Evolutionary conservation across 495 filamentous ascomycete species (phyloP), one percentile per base, ranked within the genome.

Genomic region (Bathelium albidoporum): DNA sequence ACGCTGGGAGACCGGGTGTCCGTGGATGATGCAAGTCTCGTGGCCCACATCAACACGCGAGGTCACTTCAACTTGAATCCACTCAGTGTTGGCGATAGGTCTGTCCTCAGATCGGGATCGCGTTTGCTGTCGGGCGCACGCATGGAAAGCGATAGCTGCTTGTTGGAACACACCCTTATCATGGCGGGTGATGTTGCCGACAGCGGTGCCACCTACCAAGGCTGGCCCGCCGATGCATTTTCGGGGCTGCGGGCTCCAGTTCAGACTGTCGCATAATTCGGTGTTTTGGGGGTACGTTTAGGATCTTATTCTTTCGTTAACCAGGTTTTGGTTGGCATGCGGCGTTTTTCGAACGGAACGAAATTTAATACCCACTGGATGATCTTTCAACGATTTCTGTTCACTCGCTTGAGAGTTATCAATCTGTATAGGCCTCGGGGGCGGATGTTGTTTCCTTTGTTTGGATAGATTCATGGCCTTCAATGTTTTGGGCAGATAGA

Each of bases 81-180:
- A 31, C 60, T 80, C 55, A 58, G 32, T 0, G 76, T 81, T 9
- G 78, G 79, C 0, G 73, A 76, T 43, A 66, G 78, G 10, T 74
- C 73, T 65, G 77, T 80, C 32, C 49, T 81, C 59, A 70, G 78
- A 20, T 73, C 70, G 53, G 77, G 76, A 28, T 75, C 73, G 22
- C 68, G 78, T 31, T 62, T 80, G 63, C 67, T 80, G 64, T 72
- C 69, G 18, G 77, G 77, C 28, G 77, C 75, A 53, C 71, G 65
- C 31, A 79, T 79, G 79, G 72, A 71, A 49, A 65, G 68, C 5
- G 77, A 79, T 65, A 73, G 72, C 34, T 76, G 76, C 63, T 62
- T 80, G 59, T 55, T 81, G 29, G 77, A 81, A 66, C 77, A 80
- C 58, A 81, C 77, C 1, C 65, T 79, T 18, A 70, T 81, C 10